Conservation (phyloP, 2,329 filamentous ascomycete genomes). For the Fusarium phyllophilum region DNA sequence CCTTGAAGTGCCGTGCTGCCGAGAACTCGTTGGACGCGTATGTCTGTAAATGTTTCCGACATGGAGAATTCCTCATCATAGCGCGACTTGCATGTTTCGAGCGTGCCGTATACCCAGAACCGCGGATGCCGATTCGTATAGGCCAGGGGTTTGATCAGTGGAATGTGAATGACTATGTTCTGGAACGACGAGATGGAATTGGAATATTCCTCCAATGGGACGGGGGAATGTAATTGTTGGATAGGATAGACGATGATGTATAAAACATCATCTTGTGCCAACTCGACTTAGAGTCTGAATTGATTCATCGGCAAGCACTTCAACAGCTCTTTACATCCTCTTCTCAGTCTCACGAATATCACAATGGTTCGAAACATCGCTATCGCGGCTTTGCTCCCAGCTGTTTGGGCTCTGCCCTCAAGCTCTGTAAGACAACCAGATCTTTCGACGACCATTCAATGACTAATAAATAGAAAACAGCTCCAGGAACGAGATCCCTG, state of each 20-base stretch:
- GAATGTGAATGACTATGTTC: background rate
- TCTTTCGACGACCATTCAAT: fast-evolving
- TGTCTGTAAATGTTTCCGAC: background rate
- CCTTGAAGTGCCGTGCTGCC: background rate
- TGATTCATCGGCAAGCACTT: fast-evolving
- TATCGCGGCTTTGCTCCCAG: background rate
- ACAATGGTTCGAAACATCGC: background rate
- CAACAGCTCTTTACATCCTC: fast-evolving
- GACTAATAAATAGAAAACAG: background rate
- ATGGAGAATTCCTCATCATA: background rate
- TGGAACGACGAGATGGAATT: background rate
- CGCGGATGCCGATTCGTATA: background rate
- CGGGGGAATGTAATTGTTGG: fast-evolving
- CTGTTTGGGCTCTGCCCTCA: background rate
- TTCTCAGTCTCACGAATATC: background rate
- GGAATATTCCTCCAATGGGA: background rate
- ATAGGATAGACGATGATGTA: background rate
- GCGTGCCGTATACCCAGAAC: background rate
- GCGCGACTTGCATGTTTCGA: background rate
- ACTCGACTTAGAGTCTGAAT: too few species aligned
- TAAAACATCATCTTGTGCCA: background rate
- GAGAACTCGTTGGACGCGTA: background rate
- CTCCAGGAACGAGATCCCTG: background rate
- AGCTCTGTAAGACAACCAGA: background rate
- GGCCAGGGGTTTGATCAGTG: background rate